These are phyloP conservation scores for Rhododendron ferrugineum DNA, from an alignment of 148 eudicot genomes.

Conservation along the genomic window DNA sequence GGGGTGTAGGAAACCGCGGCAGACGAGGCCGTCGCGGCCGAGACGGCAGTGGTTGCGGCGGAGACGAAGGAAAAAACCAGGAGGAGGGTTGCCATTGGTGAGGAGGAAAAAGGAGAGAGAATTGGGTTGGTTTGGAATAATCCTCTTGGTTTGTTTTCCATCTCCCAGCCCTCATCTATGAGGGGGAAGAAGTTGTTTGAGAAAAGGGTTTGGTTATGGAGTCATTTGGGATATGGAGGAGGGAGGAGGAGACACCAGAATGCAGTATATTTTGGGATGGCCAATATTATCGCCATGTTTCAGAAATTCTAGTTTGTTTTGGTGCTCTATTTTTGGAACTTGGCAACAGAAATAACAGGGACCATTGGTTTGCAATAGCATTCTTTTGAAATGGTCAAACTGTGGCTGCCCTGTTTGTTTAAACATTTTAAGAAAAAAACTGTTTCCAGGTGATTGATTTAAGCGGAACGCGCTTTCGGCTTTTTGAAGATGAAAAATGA, in stretches of 20 bases:
- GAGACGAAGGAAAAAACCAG: constrained; percentile 18
- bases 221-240: neutral
- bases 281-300: constrained; percentile 11
- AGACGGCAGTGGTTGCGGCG: neutral
- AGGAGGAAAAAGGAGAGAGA: neutral
- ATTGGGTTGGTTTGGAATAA: neutral
- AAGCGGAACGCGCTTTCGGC: neutral
- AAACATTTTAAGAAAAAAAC: neutral
- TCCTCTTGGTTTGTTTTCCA: constrained; percentile 9
- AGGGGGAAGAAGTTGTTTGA: neutral
- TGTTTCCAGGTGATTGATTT: neutral
- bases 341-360: neutral
- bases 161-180: constrained; percentile 3
- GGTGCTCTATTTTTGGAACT: constrained; percentile 7
- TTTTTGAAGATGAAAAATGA: neutral
- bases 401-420: neutral
- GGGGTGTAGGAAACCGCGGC: constrained; percentile 39
- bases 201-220: neutral
- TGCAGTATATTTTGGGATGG: neutral
- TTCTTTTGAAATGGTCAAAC: constrained; percentile 3
- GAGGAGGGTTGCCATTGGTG: constrained; percentile 19
- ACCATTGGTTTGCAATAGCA: neutral
- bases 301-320: neutral
- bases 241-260: neutral
- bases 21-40: neutral